These are phyloP conservation scores for Cyclotella cryptica DNA, from an alignment of 108 stramenopile species.

Conservation along the genomic window DNA sequence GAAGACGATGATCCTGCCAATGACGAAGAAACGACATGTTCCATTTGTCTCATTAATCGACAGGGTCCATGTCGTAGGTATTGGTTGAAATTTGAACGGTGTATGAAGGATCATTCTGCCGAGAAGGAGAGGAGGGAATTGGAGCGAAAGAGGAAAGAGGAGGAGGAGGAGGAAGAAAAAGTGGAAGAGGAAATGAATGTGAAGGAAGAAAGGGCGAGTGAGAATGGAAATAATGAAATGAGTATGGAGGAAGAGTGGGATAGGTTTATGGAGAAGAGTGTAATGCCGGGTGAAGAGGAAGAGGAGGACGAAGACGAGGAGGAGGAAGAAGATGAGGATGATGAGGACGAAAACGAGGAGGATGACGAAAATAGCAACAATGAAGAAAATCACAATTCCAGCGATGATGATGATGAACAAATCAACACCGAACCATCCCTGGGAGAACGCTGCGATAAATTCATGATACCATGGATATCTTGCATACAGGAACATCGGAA, in stretches of 20 bases:
- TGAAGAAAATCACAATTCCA: conserved; percentile 26
- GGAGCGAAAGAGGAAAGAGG: too few species aligned
- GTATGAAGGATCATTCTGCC: conserved; percentile 80
- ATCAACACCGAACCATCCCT: conserved; percentile 29
- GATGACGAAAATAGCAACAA: conserved; percentile 32
- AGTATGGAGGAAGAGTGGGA: conserved; percentile 48
- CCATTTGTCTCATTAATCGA: conserved; percentile 85
- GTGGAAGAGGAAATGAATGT: background rate
- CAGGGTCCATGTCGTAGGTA: conserved; percentile 86
- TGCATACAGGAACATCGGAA: conserved; percentile 74
- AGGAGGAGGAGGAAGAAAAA: too few species aligned
- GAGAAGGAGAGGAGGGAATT: conserved; percentile 45
- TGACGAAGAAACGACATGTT: conserved; percentile 84
- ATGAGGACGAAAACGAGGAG: conserved; percentile 47
- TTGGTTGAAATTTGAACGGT: conserved; percentile 86
- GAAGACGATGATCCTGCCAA: conserved; percentile 76
- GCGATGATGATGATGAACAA: background rate
- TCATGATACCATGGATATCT: conserved; percentile 79
- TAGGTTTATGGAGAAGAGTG: conserved; percentile 58
- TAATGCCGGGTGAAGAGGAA: conserved; percentile 49
- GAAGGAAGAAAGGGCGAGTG: background rate
- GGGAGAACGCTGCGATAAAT: conserved; percentile 67
- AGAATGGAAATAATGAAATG: background rate
- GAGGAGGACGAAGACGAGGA: conserved; percentile 43
- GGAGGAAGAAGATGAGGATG: conserved; percentile 39